phyloP scores from a whole-genome alignment of 495 filamentous ascomycete species.

The Penicillium canariense region DNA sequence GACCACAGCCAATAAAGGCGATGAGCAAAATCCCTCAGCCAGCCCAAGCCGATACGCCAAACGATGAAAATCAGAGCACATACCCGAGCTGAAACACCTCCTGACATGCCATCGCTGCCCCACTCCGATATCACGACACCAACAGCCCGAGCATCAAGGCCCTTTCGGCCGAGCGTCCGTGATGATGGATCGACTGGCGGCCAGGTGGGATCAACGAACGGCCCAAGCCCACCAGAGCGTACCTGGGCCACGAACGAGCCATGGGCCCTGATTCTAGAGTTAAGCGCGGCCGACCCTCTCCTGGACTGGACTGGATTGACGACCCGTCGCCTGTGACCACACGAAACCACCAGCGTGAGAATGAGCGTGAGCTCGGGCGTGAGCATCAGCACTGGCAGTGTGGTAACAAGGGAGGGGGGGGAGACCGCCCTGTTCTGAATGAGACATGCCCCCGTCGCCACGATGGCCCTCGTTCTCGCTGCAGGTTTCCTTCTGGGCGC shows the following conservation, averaged over 20 bases:
- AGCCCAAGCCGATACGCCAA: slow-evolving; percentile 8
- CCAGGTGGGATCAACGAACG: neutral
- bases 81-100: slow-evolving; percentile 10
- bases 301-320: neutral
- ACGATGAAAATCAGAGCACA: slow-evolving; percentile 14
- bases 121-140: too few species aligned
- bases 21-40: neutral
- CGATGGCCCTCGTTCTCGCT: slow-evolving; percentile 6
- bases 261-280: neutral
- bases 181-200: slow-evolving; percentile 2
- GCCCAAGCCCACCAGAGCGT: neutral
- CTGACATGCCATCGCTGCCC: slow-evolving; percentile 4
- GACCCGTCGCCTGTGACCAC: neutral
- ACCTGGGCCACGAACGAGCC: neutral
- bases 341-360: too few species aligned
- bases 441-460: slow-evolving; percentile 17
- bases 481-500: slow-evolving; percentile 13
- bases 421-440: neutral
- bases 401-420: slow-evolving; percentile 5
- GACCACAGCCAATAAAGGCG: neutral
- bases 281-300: neutral
- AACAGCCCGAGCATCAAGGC: neutral
- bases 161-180: neutral
- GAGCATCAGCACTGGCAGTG: too few species aligned
- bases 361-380: too few species aligned